Evolutionary conservation across 1,139 yeast genomes (phyloP).

Genomic region (Yamadazyma dendronema): DNA sequence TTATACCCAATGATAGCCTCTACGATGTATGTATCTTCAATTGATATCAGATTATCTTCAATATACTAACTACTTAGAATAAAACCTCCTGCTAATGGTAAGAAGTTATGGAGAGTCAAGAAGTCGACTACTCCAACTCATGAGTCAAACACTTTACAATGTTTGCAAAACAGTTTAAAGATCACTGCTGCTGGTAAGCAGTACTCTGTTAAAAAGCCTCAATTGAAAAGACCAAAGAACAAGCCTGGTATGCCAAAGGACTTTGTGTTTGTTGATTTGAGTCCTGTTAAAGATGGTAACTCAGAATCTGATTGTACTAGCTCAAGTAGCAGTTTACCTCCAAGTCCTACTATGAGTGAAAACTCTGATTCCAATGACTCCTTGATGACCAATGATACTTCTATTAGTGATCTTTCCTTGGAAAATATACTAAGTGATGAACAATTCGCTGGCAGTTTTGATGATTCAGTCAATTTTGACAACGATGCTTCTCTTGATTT

Average conservation of each 20-base stretch:
- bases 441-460: not conserved
- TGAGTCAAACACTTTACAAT: slow-evolving; percentile 27
- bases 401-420: slow-evolving; percentile 12
- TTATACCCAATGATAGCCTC: slow-evolving; percentile 19
- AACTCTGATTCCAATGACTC: slow-evolving; percentile 16
- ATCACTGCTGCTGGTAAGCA: slow-evolving; percentile 37
- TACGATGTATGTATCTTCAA: slow-evolving; percentile 14
- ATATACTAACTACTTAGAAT: slow-evolving; percentile 17
- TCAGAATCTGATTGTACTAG: slow-evolving; percentile 13
- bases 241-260: slow-evolving; percentile 53
- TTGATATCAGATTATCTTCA: not conserved
- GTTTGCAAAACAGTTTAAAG: slow-evolving; percentile 45
- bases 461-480: not conserved
- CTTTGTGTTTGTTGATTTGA: slow-evolving; percentile 54
- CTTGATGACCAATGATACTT: slow-evolving; percentile 14
- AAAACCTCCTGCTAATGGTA: slow-evolving; percentile 48
- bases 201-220: slow-evolving; percentile 42
- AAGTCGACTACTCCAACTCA: slow-evolving; percentile 24
- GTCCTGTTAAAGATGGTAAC: slow-evolving; percentile 45
- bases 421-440: slow-evolving; percentile 3
- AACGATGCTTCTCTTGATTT: slow-evolving; percentile 9
- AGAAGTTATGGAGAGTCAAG: slow-evolving; percentile 49
- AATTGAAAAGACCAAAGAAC: slow-evolving; percentile 50
- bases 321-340: slow-evolving; percentile 7
- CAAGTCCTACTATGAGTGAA: slow-evolving; percentile 14